A percentile compares a stretch with the other conserved stretches of the same genome.
Conservation (phyloP, 164 flowering plant genomes). For the Macadamia integrifolia region DNA sequence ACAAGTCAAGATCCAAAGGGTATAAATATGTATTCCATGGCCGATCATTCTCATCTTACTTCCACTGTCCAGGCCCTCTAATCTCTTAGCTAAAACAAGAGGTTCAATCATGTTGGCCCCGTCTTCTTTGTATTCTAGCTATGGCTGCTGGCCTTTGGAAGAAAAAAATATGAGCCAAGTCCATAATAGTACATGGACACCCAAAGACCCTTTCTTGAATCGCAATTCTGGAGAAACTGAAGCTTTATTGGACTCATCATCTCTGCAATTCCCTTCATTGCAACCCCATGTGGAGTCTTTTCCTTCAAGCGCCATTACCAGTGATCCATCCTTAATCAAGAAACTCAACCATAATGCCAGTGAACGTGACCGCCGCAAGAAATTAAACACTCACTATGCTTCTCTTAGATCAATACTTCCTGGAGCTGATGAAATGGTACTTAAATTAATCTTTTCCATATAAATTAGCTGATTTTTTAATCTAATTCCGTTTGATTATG, state of each 20-base stretch:
- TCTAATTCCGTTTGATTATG: neutral
- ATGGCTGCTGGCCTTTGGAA: constrained; percentile 16
- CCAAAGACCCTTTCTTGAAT: neutral
- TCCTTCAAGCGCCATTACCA: neutral
- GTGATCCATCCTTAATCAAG: constrained; percentile 21
- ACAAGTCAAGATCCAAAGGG: too few relatives aligned
- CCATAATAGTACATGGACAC: neutral
- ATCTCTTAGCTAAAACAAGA: too few relatives aligned
- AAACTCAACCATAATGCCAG: constrained; percentile 71
- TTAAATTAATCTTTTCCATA: too few relatives aligned
- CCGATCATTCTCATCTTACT: too few relatives aligned
- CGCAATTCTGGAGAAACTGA: neutral
- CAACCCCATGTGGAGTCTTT: neutral
- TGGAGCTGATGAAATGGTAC: constrained; percentile 46
- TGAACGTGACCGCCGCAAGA: constrained; percentile 15
- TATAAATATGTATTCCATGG: too few relatives aligned
- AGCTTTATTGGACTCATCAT: neutral
- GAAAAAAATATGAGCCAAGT: neutral
- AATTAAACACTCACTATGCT: constrained; percentile 47
- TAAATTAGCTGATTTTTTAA: neutral
- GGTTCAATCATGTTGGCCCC: constrained; percentile 14
- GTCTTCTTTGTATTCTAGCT: constrained; percentile 16
- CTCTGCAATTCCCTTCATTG: neutral
- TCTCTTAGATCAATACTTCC: constrained; percentile 25
- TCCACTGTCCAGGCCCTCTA: too few relatives aligned